Percentiles rank a stretch among this genome's conserved stretches.
phyloP scores from a whole-genome alignment of 2,329 filamentous ascomycete genomes.

The Colletotrichum agaves region DNA sequence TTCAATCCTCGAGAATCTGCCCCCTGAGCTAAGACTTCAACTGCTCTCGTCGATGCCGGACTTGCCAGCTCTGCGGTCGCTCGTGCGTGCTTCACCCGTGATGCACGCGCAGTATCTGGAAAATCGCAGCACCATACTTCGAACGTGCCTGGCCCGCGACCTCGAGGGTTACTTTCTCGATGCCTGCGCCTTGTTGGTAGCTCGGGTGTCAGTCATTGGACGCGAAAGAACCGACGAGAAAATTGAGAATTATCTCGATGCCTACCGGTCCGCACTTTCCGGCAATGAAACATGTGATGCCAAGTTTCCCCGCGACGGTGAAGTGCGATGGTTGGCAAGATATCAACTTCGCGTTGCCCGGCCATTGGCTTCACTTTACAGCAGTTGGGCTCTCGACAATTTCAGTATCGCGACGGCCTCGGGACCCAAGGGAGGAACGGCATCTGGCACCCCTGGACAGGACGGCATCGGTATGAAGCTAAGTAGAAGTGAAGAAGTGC shows the following conservation, averaged over 20 bases:
- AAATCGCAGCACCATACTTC: constrained; percentile 38
- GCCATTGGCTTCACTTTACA: neutral
- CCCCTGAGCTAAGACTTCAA: neutral
- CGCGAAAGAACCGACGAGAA: constrained; percentile 20
- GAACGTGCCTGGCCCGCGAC: constrained; percentile 35
- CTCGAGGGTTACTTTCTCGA: constrained; percentile 39
- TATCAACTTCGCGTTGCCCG: neutral
- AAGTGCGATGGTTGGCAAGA: constrained; percentile 6
- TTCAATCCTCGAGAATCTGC: neutral
- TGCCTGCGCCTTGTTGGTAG: constrained; percentile 38
- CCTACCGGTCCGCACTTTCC: constrained; percentile 18
- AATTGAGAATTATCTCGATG: constrained; percentile 18
- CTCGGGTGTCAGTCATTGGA: constrained; percentile 32
- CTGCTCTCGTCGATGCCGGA: constrained; percentile 38
- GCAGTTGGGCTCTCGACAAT: neutral
- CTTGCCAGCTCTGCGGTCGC: constrained; percentile 21
- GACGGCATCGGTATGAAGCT: neutral
- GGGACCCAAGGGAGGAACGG: neutral
- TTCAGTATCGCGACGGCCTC: neutral
- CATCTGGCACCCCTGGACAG: neutral
- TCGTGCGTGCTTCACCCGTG: constrained; percentile 39
- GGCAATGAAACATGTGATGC: neutral
- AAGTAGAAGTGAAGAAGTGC: constrained; percentile 36
- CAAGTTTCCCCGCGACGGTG: neutral
- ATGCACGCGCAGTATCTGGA: constrained; percentile 40